These are phyloP conservation scores for Sarcodon sp. DNA, from an alignment of 768 basidiomycete genomes.

Conservation along the genomic window DNA sequence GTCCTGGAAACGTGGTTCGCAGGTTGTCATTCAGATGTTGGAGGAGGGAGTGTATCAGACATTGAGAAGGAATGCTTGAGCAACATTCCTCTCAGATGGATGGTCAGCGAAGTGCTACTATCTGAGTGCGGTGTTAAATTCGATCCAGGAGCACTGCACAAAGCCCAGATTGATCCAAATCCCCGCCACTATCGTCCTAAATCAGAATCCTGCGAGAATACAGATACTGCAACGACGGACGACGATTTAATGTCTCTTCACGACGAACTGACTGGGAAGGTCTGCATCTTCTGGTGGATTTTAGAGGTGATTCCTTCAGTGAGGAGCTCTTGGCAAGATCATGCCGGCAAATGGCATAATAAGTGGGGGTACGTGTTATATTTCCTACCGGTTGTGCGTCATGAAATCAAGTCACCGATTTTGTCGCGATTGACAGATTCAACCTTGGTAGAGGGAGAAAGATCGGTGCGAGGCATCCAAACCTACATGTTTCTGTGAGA, in stretches of 20 bases:
- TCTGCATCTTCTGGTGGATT: slow-evolving; percentile 48
- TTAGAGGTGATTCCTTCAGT: slow-evolving; percentile 57
- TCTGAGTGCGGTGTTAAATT: slow-evolving; percentile 50
- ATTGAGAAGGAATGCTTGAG: slow-evolving; percentile 28
- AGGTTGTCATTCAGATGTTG: slow-evolving; percentile 59
- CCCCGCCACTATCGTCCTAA: background rate
- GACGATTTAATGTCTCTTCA: slow-evolving; percentile 33
- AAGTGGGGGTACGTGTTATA: slow-evolving; percentile 34
- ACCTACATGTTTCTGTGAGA: background rate
- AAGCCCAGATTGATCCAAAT: slow-evolving; percentile 23
- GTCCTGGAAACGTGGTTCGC: slow-evolving; percentile 75
- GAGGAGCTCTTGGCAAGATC: slow-evolving; percentile 44
- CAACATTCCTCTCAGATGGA: slow-evolving; percentile 63
- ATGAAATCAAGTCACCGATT: background rate
- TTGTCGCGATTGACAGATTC: background rate
- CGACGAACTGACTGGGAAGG: slow-evolving; percentile 39
- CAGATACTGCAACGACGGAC: background rate
- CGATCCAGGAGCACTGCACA: slow-evolving; percentile 31
- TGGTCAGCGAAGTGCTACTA: slow-evolving; percentile 53
- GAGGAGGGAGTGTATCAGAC: slow-evolving; percentile 45
- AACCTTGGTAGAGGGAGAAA: background rate
- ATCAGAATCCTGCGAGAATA: too few relatives aligned
- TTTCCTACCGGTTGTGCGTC: background rate
- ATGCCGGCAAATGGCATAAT: slow-evolving; percentile 37
- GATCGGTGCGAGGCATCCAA: background rate